Evolutionary conservation across 2,329 filamentous ascomycete species (phyloP).

Genomic region (Metarhizium rileyi): DNA sequence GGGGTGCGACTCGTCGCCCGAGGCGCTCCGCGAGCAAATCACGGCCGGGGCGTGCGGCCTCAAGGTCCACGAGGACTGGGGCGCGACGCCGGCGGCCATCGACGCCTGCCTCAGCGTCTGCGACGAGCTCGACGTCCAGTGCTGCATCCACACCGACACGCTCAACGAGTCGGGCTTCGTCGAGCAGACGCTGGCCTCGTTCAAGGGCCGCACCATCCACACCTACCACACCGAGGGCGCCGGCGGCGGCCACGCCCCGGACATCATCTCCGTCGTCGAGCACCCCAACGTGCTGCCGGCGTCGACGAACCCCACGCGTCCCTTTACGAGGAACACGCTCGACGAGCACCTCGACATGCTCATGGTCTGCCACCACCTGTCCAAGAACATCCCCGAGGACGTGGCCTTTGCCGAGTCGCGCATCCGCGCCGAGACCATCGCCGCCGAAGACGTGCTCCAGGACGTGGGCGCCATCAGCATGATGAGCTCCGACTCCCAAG

Average conservation of each 20-base stretch:
- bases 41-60: slow-evolving; percentile 79
- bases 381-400: slow-evolving; percentile 87
- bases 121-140: slow-evolving; percentile 86
- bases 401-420: slow-evolving; percentile 91
- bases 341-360: slow-evolving; percentile 98
- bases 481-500: slow-evolving; percentile 94
- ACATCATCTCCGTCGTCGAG: slow-evolving; percentile 91
- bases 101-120: slow-evolving; percentile 78
- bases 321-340: slow-evolving; percentile 83
- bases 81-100: slow-evolving; percentile 81
- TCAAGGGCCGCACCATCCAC: slow-evolving; percentile 83
- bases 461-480: slow-evolving; percentile 93
- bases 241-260: slow-evolving; percentile 87
- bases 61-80: slow-evolving; percentile 96
- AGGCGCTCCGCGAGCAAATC: slow-evolving; percentile 68
- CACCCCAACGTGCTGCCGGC: slow-evolving; percentile 80
- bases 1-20: slow-evolving; percentile 69
- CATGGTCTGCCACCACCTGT: slow-evolving; percentile 95
- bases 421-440: slow-evolving; percentile 92
- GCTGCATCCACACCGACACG: slow-evolving; percentile 90
- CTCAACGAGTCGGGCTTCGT: slow-evolving; percentile 97
- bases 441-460: slow-evolving; percentile 90
- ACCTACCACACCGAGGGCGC: slow-evolving; percentile 97
- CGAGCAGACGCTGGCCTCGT: slow-evolving; percentile 76
- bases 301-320: slow-evolving; percentile 85